Evolutionary conservation across 2,329 filamentous ascomycete genomes (phyloP).

Genomic region (Fusarium keratoplasticum): DNA sequence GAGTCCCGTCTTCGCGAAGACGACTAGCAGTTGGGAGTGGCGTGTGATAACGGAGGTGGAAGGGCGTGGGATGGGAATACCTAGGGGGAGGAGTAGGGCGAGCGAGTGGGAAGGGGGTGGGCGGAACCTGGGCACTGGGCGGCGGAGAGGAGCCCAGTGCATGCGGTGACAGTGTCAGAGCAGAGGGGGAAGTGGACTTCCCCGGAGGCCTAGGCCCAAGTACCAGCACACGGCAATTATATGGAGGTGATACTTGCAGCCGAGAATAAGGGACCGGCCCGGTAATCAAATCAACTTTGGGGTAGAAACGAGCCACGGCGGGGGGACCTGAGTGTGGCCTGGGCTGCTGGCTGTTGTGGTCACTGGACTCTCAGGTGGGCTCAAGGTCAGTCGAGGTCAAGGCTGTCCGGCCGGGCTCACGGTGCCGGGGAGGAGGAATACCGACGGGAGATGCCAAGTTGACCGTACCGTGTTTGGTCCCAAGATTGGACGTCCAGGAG

Average conservation of each 20-base stretch:
- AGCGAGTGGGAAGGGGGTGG: constrained; percentile 28
- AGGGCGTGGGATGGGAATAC: constrained; percentile 23
- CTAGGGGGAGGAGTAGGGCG: constrained; percentile 6
- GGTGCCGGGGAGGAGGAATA: constrained; percentile 34
- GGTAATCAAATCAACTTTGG: constrained; percentile 26
- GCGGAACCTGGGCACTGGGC: constrained; percentile 18
- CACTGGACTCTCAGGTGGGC: constrained; percentile 34
- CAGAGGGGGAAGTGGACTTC: constrained; percentile 37
- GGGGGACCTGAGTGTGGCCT: constrained; percentile 8
- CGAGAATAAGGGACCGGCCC: constrained; percentile 29
- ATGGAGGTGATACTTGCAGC: constrained; percentile 18
- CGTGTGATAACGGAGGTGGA: constrained; percentile 24
- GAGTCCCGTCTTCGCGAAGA: constrained; percentile 36
- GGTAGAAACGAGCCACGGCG: constrained; percentile 32
- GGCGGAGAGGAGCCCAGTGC: constrained; percentile 32
- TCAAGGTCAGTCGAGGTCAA: constrained; percentile 43
- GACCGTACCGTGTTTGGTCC: constrained; percentile 6
- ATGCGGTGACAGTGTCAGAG: constrained; percentile 14
- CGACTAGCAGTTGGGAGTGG: constrained; percentile 33
- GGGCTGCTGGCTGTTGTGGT: constrained; percentile 13
- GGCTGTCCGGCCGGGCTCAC: constrained; percentile 24
- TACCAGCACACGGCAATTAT: constrained; percentile 18
- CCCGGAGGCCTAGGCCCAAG: constrained; percentile 20
- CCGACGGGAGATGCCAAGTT: constrained; percentile 10
- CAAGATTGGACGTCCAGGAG: constrained; percentile 1